A percentile compares a stretch with the other conserved stretches of the same genome.
Conservation (phyloP, 129 eudicot species). For the Apium graveolens region DNA sequence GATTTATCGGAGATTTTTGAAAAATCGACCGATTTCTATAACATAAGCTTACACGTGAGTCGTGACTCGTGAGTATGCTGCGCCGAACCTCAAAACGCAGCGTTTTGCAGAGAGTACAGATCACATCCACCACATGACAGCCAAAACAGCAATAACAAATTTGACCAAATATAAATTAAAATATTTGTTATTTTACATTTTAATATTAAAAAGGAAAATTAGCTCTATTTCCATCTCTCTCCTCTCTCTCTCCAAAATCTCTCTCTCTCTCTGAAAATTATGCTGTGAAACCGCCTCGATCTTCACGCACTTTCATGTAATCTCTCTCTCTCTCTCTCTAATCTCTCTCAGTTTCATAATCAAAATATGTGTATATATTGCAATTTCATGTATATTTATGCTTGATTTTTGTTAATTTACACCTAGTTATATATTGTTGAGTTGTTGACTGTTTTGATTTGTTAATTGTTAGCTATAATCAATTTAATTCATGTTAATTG, state of each 20-base stretch:
- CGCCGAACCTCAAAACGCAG: neutral
- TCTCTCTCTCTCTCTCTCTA: neutral
- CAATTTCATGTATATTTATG: neutral
- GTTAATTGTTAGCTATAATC: neutral
- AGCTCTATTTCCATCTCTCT: neutral
- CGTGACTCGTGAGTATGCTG: too few species aligned
- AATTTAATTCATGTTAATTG: neutral
- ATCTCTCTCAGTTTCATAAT: neutral
- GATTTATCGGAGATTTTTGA: too few species aligned
- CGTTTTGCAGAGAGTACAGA: neutral
- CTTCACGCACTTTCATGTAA: constrained; percentile 4
- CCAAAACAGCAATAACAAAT: constrained; percentile 1
- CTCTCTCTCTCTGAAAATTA: neutral
- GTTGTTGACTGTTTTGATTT: neutral
- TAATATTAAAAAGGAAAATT: neutral
- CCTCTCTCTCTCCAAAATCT: neutral
- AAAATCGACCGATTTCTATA: too few species aligned
- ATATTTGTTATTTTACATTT: too few species aligned
- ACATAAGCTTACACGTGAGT: too few species aligned
- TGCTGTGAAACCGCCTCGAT: constrained; percentile 7
- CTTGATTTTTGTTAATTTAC: neutral
- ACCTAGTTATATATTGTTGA: neutral
- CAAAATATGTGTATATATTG: neutral
- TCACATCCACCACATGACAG: constrained; percentile 1
- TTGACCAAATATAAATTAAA: neutral